Conservation (phyloP, 768 basidiomycete genomes). For the Amanita inopinata region DNA sequence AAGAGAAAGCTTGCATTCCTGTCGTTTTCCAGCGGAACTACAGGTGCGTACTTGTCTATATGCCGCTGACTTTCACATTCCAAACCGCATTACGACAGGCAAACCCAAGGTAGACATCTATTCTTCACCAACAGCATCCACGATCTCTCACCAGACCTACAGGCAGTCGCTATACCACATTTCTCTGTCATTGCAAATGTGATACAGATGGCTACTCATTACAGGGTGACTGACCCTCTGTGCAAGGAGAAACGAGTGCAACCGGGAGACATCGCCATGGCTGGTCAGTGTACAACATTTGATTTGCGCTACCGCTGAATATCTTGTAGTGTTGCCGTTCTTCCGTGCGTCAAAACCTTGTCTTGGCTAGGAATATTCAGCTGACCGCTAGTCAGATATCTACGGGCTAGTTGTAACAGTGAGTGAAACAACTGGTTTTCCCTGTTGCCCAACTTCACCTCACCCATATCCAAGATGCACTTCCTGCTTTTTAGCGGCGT, state of each 20-base stretch:
- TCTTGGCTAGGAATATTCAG: no score
- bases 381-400: constrained; percentile 30
- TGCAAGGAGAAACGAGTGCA: constrained; percentile 30
- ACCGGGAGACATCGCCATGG: constrained; percentile 49
- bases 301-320: constrained; percentile 1
- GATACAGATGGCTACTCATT: constrained; percentile 47
- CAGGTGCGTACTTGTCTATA: constrained; percentile 50
- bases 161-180: constrained; percentile 65
- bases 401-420: constrained; percentile 52
- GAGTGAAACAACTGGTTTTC: constrained; percentile 20
- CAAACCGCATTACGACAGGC: constrained; percentile 14
- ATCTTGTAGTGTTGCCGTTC: constrained; percentile 41
- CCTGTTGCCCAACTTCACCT: no score
- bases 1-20: constrained; percentile 56
- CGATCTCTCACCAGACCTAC: background rate
- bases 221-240: constrained; percentile 30
- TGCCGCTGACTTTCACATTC: constrained; percentile 12
- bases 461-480: no score
- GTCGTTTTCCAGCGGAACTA: constrained; percentile 70
- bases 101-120: constrained; percentile 25
- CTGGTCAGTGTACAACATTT: constrained; percentile 30
- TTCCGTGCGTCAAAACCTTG: constrained; percentile 33
- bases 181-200: constrained; percentile 55
- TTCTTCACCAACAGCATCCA: background rate
- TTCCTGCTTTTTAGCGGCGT: constrained; percentile 45